These are phyloP conservation scores for Kluyveromyces siamensis DNA, from an alignment of 805 yeast species.

Conservation along the genomic window DNA sequence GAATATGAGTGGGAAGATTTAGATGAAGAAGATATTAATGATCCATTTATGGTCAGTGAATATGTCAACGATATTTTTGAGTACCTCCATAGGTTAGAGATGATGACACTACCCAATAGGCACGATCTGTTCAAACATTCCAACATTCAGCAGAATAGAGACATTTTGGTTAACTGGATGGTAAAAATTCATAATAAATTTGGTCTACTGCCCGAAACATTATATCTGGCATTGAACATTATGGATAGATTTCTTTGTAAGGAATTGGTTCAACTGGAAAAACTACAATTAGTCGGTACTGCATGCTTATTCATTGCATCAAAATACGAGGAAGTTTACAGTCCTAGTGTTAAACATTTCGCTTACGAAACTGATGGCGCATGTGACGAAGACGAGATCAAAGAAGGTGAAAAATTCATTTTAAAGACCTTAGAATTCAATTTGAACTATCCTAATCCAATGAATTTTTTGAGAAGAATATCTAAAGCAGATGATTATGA, in stretches of 20 bases:
- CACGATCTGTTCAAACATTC: slow-evolving; percentile 34
- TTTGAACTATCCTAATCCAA: slow-evolving; percentile 82
- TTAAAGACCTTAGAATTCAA: slow-evolving; percentile 67
- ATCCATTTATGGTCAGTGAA: slow-evolving; percentile 88
- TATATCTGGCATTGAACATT: slow-evolving; percentile 73
- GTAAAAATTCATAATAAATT: slow-evolving; percentile 82
- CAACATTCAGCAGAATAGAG: slow-evolving; percentile 42
- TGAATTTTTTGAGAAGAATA: slow-evolving; percentile 84
- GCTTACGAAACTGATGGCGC: slow-evolving; percentile 84
- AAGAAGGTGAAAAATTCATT: slow-evolving; percentile 78
- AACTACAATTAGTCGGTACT: slow-evolving; percentile 78
- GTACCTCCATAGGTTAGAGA: slow-evolving; percentile 65
- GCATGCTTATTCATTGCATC: slow-evolving; percentile 85
- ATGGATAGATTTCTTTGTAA: slow-evolving; percentile 81
- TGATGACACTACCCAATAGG: slow-evolving; percentile 54
- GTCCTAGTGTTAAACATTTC: slow-evolving; percentile 80
- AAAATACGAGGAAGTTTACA: slow-evolving; percentile 85
- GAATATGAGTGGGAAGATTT: slow-evolving; percentile 59
- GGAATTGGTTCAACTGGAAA: slow-evolving; percentile 69
- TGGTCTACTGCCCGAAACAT: slow-evolving; percentile 77
- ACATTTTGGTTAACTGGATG: slow-evolving; percentile 89
- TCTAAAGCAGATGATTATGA: slow-evolving; percentile 93
- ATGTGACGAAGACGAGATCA: slow-evolving; percentile 70
- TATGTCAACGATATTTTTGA: slow-evolving; percentile 82
- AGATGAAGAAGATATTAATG: slow-evolving; percentile 71